Conservation (phyloP, 164 flowering plant species). For the Tetracentron sinense region DNA sequence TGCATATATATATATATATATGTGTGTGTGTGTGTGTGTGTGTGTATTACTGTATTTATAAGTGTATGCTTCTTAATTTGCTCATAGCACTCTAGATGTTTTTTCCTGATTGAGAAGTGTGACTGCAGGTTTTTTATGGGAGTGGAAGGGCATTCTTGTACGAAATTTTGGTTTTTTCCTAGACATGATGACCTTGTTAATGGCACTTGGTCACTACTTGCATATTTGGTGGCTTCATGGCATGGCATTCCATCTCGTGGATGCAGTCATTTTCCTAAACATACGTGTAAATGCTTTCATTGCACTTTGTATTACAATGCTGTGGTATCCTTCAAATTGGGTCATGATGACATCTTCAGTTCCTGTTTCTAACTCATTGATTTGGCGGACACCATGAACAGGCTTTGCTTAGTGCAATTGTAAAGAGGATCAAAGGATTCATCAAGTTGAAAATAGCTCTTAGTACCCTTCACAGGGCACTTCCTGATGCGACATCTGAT, state of each 20-base stretch:
- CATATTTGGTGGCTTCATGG: conserved; percentile 98
- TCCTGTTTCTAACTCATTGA: conserved; percentile 3
- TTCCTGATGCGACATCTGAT: conserved; percentile 90
- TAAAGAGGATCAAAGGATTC: conserved; percentile 74
- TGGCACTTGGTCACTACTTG: conserved; percentile 87
- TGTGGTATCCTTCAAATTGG: background rate
- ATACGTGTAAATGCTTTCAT: conserved; percentile 56
- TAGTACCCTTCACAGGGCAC: conserved; percentile 82
- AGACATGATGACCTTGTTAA: conserved; percentile 80
- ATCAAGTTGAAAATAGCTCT: conserved; percentile 68
- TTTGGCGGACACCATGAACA: conserved; percentile 25
- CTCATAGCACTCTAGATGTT: background rate
- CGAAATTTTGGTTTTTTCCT: conserved; percentile 78
- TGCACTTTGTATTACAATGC: conserved; percentile 3
- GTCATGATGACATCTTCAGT: background rate
- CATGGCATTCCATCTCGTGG: conserved; percentile 92
- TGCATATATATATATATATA: too few relatives aligned
- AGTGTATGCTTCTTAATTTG: background rate
- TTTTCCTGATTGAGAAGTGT: conserved; percentile 11
- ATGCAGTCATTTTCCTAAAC: conserved; percentile 82
- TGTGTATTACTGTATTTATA: conserved; percentile 5
- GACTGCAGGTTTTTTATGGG: conserved; percentile 76
- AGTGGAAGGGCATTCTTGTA: conserved; percentile 76
- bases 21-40: background rate
- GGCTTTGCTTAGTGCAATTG: conserved; percentile 80